These are phyloP conservation scores for Gymnopilus junonius DNA, from an alignment of 768 basidiomycete genomes.

Conservation along the genomic window DNA sequence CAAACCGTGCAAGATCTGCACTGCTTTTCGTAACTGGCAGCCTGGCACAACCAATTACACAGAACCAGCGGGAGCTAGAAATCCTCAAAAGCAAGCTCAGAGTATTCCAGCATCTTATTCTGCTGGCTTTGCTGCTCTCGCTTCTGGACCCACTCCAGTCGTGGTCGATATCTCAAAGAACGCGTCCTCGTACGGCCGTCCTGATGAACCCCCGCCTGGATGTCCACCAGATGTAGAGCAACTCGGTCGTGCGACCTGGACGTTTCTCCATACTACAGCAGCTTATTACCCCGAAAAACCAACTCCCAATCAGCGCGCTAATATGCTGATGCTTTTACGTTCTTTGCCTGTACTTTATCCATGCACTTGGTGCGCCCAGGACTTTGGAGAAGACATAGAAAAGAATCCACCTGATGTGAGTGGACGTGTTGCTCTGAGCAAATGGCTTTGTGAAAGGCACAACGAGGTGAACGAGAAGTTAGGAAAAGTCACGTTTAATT, in stretches of 20 bases:
- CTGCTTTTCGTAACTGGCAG: conserved; percentile 76
- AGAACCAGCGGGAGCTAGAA: conserved; percentile 25
- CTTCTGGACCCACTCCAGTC: conserved; percentile 19
- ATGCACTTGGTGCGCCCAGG: conserved; percentile 82
- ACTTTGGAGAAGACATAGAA: conserved; percentile 76
- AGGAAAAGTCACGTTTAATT: conserved; percentile 86
- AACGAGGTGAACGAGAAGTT: conserved; percentile 90
- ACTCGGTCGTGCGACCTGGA: conserved; percentile 94
- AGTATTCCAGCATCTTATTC: conserved; percentile 27
- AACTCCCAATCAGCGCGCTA: conserved; percentile 71
- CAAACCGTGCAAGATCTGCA: conserved; percentile 94
- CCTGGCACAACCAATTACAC: conserved; percentile 42
- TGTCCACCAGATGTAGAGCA: conserved; percentile 93
- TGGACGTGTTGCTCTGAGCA: conserved; percentile 65
- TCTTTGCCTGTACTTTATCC: conserved; percentile 88
- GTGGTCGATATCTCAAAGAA: conserved; percentile 14
- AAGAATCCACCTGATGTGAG: conserved; percentile 78
- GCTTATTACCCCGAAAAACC: conserved; percentile 94
- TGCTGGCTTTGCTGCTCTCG: conserved; percentile 27
- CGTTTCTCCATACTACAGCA: conserved; percentile 93
- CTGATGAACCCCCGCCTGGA: conserved; percentile 52
- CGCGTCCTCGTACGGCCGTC: conserved; percentile 24
- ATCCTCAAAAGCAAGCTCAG: conserved; percentile 15
- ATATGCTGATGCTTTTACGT: conserved; percentile 82
- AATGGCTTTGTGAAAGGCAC: conserved; percentile 91